Evolutionary conservation across 768 basidiomycete species (phyloP).

Genomic region (Termitomyces sp.): DNA sequence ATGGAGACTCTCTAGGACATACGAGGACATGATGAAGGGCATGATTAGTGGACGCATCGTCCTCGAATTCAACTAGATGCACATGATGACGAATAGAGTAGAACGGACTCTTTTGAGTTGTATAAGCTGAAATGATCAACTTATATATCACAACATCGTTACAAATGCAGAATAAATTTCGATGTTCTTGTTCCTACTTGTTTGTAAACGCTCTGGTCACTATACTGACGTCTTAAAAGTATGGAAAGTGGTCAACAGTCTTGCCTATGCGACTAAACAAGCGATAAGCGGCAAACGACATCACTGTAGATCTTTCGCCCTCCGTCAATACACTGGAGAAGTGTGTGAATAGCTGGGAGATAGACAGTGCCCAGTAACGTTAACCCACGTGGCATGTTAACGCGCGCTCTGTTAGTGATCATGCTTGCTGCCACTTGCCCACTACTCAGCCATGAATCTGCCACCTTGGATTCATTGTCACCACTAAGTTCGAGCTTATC

Average conservation of each 20-base stretch:
- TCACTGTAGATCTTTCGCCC: no score
- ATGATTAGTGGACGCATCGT: conserved; percentile 49
- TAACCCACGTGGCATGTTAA: background rate
- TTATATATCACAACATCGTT: background rate
- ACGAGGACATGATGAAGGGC: conserved; percentile 32
- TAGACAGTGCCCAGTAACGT: no score
- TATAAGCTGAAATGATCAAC: background rate
- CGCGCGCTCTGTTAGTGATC: background rate
- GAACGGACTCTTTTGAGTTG: background rate
- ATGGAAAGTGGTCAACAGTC: no score
- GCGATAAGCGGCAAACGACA: no score
- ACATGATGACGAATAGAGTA: background rate
- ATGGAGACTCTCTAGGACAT: conserved; percentile 22
- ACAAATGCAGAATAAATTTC: no score
- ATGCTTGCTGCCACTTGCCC: background rate
- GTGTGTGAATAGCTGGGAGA: no score
- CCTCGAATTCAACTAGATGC: conserved; percentile 21
- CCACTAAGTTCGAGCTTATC: background rate
- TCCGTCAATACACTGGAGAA: background rate
- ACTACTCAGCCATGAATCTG: background rate
- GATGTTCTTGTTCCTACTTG: background rate
- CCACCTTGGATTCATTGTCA: background rate
- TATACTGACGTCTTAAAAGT: background rate
- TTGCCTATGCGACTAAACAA: no score
- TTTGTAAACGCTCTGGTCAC: background rate